phyloP scores from a whole-genome alignment of 495 filamentous ascomycete species.

The Penicillium cataractarum region DNA sequence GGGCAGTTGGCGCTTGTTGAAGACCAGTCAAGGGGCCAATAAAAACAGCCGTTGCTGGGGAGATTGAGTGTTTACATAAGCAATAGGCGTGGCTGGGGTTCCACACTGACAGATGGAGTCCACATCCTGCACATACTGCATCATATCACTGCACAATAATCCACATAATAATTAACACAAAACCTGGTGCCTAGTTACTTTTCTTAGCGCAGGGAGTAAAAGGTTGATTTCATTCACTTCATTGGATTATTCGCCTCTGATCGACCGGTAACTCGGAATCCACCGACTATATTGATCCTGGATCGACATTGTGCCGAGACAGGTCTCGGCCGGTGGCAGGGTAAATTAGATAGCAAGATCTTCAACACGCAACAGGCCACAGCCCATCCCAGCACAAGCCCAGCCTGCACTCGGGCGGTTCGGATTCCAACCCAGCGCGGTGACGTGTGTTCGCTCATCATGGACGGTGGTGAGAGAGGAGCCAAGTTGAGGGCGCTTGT shows the following conservation, averaged over 20 bases:
- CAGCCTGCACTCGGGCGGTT: slow-evolving; percentile 64
- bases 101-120: slow-evolving; percentile 11
- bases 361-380: slow-evolving; percentile 69
- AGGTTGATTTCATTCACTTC: not conserved
- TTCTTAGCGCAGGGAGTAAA: slow-evolving; percentile 23
- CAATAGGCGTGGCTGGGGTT: slow-evolving; percentile 30
- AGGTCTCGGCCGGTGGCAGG: slow-evolving; percentile 10
- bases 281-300: slow-evolving; percentile 6
- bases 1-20: not conserved
- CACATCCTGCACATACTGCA: not conserved
- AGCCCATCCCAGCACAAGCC: slow-evolving; percentile 64
- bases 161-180: not conserved
- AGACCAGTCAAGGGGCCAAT: not conserved
- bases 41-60: not conserved
- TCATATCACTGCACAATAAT: slow-evolving; percentile 6
- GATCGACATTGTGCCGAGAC: slow-evolving; percentile 19
- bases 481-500: slow-evolving; percentile 40
- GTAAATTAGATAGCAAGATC: slow-evolving; percentile 56
- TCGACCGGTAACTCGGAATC: not conserved
- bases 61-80: slow-evolving; percentile 6
- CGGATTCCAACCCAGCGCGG: slow-evolving; percentile 66
- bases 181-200: slow-evolving; percentile 32
- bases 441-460: slow-evolving; percentile 62
- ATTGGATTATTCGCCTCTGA: slow-evolving; percentile 11
- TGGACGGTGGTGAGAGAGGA: slow-evolving; percentile 53